A percentile compares a stretch with the other conserved stretches of the same genome.
phyloP scores from a whole-genome alignment of 1,139 yeast species.

The Saccharomyces hybrid region DNA sequence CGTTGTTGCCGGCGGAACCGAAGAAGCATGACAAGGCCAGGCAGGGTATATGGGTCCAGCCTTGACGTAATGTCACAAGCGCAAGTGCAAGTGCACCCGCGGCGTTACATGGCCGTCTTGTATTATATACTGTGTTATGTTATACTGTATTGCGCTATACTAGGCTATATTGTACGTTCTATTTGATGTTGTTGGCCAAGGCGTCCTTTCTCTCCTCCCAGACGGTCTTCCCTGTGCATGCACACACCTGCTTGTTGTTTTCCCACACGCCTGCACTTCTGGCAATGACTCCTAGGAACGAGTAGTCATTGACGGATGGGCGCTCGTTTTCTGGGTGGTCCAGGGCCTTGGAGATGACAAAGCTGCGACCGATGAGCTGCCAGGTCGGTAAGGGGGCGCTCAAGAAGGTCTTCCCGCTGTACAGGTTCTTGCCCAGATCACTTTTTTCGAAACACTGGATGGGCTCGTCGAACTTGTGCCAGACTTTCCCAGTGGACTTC shows the following conservation, averaged over 20 bases:
- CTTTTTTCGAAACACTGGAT: slow-evolving; percentile 29
- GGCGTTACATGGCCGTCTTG: background rate
- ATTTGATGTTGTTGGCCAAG: slow-evolving; percentile 18
- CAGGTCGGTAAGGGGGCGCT: slow-evolving; percentile 49
- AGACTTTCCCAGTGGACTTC: slow-evolving; percentile 50
- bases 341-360: slow-evolving; percentile 48
- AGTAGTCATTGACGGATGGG: slow-evolving; percentile 14
- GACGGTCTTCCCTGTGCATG: slow-evolving; percentile 89
- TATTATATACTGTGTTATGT: background rate
- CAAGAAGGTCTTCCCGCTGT: slow-evolving; percentile 55
- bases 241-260: slow-evolving; percentile 84
- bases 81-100: background rate
- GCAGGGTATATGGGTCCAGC: background rate
- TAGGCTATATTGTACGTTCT: background rate
- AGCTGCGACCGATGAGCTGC: slow-evolving; percentile 73
- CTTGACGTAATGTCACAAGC: background rate
- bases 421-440: slow-evolving; percentile 25
- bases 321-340: slow-evolving; percentile 30
- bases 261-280: slow-evolving; percentile 98
- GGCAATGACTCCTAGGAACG: slow-evolving; percentile 81
- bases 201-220: slow-evolving; percentile 93
- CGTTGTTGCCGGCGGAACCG: background rate
- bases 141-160: background rate
- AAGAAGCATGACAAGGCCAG: background rate
- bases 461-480: slow-evolving; percentile 40